Percentiles rank a stretch among this genome's conserved stretches.
phyloP scores from a whole-genome alignment of 1,284 basidiomycete species.

The Irpex rosettiformis region DNA sequence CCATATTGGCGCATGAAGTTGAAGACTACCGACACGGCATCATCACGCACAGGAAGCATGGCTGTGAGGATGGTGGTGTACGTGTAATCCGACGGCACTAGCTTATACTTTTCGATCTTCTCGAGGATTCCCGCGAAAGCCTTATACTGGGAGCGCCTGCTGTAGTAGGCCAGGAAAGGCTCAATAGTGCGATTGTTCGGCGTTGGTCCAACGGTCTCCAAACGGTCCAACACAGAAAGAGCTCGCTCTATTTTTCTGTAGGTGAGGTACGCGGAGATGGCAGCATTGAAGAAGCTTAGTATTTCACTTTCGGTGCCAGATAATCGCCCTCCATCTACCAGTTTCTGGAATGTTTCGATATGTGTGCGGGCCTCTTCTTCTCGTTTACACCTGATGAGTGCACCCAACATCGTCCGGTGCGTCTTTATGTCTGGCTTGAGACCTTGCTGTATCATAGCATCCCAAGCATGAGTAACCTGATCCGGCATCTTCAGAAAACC shows the following conservation, averaged over 20 bases:
- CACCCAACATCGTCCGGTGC: conserved; percentile 60
- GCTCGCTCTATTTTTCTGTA: conserved; percentile 41
- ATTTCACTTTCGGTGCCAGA: conserved; percentile 12
- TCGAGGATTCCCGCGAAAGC: conserved; percentile 53
- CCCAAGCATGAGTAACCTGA: conserved; percentile 54
- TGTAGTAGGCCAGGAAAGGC: conserved; percentile 67
- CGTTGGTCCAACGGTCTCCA: conserved; percentile 48
- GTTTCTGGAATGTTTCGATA: conserved; percentile 48
- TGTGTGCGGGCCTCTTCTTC: conserved; percentile 42
- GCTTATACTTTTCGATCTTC: conserved; percentile 45
- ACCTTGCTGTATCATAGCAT: conserved; percentile 49
- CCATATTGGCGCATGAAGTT: conserved; percentile 71
- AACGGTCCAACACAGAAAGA: conserved; percentile 41
- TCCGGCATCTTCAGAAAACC: conserved; percentile 42
- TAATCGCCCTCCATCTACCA: conserved; percentile 20
- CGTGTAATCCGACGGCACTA: conserved; percentile 74
- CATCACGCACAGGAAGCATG: conserved; percentile 59
- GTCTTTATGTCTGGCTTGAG: conserved; percentile 51
- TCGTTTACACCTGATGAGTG: conserved; percentile 45
- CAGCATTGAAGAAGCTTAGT: conserved; percentile 59
- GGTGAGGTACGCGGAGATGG: conserved; percentile 57
- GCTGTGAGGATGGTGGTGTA: conserved; percentile 80
- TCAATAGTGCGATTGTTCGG: conserved; percentile 79
- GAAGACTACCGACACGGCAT: conserved; percentile 62
- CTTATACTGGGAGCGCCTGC: conserved; percentile 56